Base-by-base conservation (phyloP, 2,329 filamentous ascomycete genomes). In the Colletotrichum endophyticum region DNA sequence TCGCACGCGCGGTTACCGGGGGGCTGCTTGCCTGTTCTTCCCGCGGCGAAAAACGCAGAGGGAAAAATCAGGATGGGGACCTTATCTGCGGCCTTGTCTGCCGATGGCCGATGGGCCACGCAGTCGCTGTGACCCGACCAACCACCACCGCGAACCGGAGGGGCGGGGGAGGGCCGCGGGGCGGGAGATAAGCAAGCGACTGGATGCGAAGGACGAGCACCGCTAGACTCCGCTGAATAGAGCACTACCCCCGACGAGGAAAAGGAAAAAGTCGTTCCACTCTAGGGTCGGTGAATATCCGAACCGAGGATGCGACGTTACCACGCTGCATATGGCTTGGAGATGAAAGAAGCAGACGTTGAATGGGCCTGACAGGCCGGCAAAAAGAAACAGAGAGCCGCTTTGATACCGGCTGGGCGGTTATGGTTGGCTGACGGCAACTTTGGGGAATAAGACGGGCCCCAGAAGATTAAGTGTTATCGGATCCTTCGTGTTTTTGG, bases 151-250 rank as follows among this genome's bases (percentile, higher is more conserved):
- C 63, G 70, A 59, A 39, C 49, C 70, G 64, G 57, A 36, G 32
- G 22, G 16, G 32, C 36, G 32, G 25, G n/a, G 8, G 16, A n/a
- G 39, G 12, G 11, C 44, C 19, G 30, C 25, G 32, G 28, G 32
- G 27, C 32, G n/a, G 22, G 64, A 76, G 71, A 76, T 75, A 75
- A 75, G 72, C 28, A 22, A 49, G 22, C 39, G 34, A 34, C 61
- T 22, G 28, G 34, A 19, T 15, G 63, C 25, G 3, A 39, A 3
- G 5, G 36, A 63, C 61, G 27, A 63, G 70, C 36, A 69, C 73
- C 63, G 63, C 73, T 73, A 49, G 70, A 63, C 63, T 73, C 73
- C 57, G 73, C 73, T 34, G 70, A 69, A 76, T 64, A 73, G 69
- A 75, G 57, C 53, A 34, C 11, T 32, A 22, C 32, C 30, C 30